Percentiles rank a stretch among this genome's conserved stretches.
Conservation (phyloP, 768 basidiomycete species). For the Mycena sanguinolenta region DNA sequence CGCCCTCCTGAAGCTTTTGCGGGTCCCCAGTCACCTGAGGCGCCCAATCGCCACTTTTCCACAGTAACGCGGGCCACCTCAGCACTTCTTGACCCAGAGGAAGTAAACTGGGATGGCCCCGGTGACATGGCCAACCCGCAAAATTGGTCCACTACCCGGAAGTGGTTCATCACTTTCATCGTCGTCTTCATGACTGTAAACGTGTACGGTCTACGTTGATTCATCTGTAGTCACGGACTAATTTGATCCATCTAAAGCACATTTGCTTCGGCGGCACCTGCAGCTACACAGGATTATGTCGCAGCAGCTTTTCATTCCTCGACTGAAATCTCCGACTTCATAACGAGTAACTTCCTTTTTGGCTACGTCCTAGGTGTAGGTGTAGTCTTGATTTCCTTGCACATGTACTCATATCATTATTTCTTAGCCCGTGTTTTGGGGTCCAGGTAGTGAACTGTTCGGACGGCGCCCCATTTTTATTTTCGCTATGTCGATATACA, state of each 20-base stretch:
- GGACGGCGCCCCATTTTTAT: slow-evolving; percentile 68
- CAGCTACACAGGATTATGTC: slow-evolving; percentile 52
- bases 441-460: slow-evolving; percentile 71
- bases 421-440: slow-evolving; percentile 65
- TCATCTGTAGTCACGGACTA: not conserved
- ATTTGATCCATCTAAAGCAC: slow-evolving; percentile 52
- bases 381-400: slow-evolving; percentile 59
- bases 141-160: slow-evolving; percentile 60
- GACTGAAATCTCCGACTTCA: slow-evolving; percentile 61
- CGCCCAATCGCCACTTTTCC: not conserved
- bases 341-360: slow-evolving; percentile 65
- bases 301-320: slow-evolving; percentile 54
- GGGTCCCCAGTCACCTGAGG: slow-evolving; percentile 24
- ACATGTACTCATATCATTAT: slow-evolving; percentile 30
- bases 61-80: slow-evolving; percentile 20
- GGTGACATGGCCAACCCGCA: slow-evolving; percentile 70
- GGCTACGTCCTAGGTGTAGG: slow-evolving; percentile 68
- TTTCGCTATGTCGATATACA: slow-evolving; percentile 64
- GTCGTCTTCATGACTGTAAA: slow-evolving; percentile 65
- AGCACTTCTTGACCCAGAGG: slow-evolving; percentile 46
- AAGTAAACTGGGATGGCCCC: slow-evolving; percentile 68
- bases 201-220: slow-evolving; percentile 53
- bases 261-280: slow-evolving; percentile 72
- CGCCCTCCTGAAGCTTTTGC: slow-evolving; percentile 43
- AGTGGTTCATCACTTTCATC: slow-evolving; percentile 62